A percentile compares a stretch with the other conserved stretches of the same genome.
Conservation (phyloP, 371 early-diverging fungal genomes). For the Gilbertella persicaria region DNA sequence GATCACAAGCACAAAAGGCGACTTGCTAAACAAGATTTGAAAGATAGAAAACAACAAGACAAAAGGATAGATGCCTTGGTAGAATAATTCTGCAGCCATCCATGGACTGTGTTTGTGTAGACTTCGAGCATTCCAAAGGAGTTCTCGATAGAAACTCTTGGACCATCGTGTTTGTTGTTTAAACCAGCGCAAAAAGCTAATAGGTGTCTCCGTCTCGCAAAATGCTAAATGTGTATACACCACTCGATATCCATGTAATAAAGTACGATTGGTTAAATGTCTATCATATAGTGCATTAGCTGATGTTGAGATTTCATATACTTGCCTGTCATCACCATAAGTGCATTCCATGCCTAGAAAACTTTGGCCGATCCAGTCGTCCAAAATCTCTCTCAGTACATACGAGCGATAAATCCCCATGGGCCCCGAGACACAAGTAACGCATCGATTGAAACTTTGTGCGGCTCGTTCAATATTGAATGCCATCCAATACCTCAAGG, state of each 20-base stretch:
- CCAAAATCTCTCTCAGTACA: conserved; percentile 56
- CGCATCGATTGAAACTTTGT: conserved; percentile 62
- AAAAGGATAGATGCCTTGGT: conserved; percentile 67
- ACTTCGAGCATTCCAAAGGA: conserved; percentile 57
- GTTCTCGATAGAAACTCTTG: conserved; percentile 69
- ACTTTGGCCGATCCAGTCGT: conserved; percentile 58
- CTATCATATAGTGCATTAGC: conserved; percentile 5
- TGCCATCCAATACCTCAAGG: conserved; percentile 70
- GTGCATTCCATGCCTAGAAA: conserved; percentile 67
- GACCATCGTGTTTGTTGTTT: conserved; percentile 73
- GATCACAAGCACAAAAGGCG: conserved; percentile 41
- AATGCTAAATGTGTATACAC: conserved; percentile 64
- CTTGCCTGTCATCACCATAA: conserved; percentile 66
- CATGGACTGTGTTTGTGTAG: conserved; percentile 65
- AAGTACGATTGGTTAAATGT: conserved; percentile 64
- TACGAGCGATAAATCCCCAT: conserved; percentile 62
- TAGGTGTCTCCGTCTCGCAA: conserved; percentile 69
- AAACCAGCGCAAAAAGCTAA: conserved; percentile 60
- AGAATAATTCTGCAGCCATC: conserved; percentile 67
- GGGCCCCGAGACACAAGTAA: conserved; percentile 73
- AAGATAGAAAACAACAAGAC: conserved; percentile 60
- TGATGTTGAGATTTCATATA: not conserved
- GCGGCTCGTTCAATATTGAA: conserved; percentile 72
- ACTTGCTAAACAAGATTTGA: conserved; percentile 40
- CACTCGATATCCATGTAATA: conserved; percentile 54